Evolutionary conservation across 2,329 filamentous ascomycete species (phyloP), one percentile per base, ranked within the genome.

Genomic region (Huntiella bhutanensis): DNA sequence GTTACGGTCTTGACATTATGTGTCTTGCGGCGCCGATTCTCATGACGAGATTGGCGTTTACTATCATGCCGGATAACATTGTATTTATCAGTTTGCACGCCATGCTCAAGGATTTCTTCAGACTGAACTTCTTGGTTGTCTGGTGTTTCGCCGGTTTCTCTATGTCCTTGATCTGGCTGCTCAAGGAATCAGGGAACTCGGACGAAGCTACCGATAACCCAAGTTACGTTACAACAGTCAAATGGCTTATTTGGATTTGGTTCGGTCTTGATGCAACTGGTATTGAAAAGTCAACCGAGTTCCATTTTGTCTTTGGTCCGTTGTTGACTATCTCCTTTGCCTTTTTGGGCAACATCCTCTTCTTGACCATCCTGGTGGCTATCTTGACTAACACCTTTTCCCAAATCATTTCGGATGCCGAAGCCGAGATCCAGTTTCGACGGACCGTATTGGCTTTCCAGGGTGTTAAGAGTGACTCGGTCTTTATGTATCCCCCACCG

Each of bases 161-260:
- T 6, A 66, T 84, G 7, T 75, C 77, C 5, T 67, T 84, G 58
- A 69, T 73, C 51, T 83, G 80, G 78, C 70, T 84, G 5, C 55
- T 63, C 33, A 49, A 49, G 11, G 48, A 49, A 32, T 49, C 48
- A n/a, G 37, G 41, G 4, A 49, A 49, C 48, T 49, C 48, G 11
- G 48, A 49, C 16, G 41, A 42, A n/a, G 57, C 55, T 19, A 55
- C 55, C 1, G 49, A 60, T 49, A 52, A 56, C 16, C 59, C 61
- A 2, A 57, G 55, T 34, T 66, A 63, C 62, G 57, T 60, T 28
- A 78, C 76, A 0, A 79, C 83, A 43, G 71, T 71, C 32, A 82
- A 82, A 58, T 84, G 80, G 80, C 80, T 84, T 69, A 66, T 84
- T 2, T 83, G 77, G 75, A 80, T 84, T 53, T 84, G 80, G 80